A percentile compares a stretch with the other conserved stretches of the same genome.
Evolutionary conservation across 75 land plant genomes (phyloP).

Genomic region (Cupressus sempervirens): DNA sequence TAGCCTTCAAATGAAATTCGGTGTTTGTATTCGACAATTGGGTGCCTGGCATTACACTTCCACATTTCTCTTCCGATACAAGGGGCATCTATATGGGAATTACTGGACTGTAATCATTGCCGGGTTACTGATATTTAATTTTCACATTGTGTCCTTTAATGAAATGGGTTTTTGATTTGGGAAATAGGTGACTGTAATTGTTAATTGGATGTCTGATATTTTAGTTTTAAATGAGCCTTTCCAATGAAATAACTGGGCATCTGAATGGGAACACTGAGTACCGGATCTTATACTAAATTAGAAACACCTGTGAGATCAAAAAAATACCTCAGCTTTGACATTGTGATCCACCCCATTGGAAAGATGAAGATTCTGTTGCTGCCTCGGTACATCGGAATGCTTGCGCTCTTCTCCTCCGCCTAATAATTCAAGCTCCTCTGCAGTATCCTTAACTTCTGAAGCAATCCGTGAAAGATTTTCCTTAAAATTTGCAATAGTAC

Average conservation of each 20-base stretch:
- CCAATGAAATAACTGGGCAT: neutral
- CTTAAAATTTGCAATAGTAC: conserved; percentile 64
- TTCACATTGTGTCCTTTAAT: neutral
- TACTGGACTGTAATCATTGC: neutral
- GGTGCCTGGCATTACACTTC: neutral
- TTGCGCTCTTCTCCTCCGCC: conserved; percentile 30
- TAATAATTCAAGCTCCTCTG: conserved; percentile 49
- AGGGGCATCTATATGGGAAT: neutral
- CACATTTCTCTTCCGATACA: neutral
- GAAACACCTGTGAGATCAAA: conserved; percentile 8
- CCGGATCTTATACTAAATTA: neutral
- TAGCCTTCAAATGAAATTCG: neutral
- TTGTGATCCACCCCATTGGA: conserved; percentile 13
- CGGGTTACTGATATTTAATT: neutral
- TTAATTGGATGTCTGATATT: neutral
- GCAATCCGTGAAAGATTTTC: conserved; percentile 89
- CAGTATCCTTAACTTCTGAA: conserved; percentile 68
- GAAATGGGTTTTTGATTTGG: neutral
- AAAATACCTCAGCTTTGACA: conserved; percentile 16
- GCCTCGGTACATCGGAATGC: conserved; percentile 13
- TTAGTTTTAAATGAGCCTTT: neutral
- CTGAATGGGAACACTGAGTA: too few species aligned
- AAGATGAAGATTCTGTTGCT: neutral
- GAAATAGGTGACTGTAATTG: neutral
- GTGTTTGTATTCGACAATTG: neutral